phyloP scores from a whole-genome alignment of 164 flowering plant genomes.

The Stephania japonica region DNA sequence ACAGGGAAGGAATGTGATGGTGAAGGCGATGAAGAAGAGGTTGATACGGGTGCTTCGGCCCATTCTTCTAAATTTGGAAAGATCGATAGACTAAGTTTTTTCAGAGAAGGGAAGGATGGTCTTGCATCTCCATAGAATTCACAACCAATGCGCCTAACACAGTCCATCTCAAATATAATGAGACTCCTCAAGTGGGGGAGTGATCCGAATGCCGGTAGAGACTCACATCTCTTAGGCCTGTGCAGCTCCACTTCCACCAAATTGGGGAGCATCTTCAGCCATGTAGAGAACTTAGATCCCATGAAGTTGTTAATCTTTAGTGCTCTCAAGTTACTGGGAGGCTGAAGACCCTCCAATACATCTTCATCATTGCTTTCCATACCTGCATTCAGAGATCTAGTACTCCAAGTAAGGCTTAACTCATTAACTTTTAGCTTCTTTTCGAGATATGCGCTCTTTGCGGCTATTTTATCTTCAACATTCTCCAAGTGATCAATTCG shows the following conservation, averaged over 20 bases:
- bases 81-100: not conserved
- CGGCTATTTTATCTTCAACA: not conserved
- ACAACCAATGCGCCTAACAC: not conserved
- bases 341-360: constrained; percentile 9
- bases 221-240: not conserved
- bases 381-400: not conserved
- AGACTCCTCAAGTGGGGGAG: not conserved
- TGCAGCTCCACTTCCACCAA: not conserved
- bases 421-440: not conserved
- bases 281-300: not conserved
- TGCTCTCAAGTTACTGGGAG: not conserved
- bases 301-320: not conserved
- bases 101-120: not conserved
- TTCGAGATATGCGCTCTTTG: not conserved
- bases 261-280: constrained; percentile 7
- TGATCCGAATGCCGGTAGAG: constrained; percentile 3
- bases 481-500: not conserved
- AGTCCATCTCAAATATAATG: not conserved
- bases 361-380: not conserved
- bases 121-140: not conserved
- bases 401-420: not conserved
- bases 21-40: not conserved
- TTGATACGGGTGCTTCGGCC: not conserved
- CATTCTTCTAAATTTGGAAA: not conserved
- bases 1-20: not conserved